Conservation (phyloP, 805 yeast species). For the Wickerhamomyces strasburgensis region DNA sequence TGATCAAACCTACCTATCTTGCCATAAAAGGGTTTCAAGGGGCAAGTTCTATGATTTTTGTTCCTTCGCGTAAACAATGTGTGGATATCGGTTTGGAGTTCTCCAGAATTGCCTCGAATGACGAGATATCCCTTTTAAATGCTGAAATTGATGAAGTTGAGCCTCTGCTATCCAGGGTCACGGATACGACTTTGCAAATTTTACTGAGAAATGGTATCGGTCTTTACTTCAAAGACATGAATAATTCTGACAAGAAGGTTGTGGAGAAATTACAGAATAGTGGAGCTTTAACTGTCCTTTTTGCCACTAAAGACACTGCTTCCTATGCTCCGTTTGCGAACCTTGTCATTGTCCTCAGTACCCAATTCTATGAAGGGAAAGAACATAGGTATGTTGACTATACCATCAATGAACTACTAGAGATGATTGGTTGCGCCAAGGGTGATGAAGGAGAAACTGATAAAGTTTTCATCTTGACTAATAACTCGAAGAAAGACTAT, state of each 20-base stretch:
- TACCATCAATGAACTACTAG: slow-evolving; percentile 55
- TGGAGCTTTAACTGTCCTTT: slow-evolving; percentile 49
- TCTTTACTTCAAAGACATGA: slow-evolving; percentile 53
- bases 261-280: slow-evolving; percentile 48
- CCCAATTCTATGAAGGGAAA: slow-evolving; percentile 64
- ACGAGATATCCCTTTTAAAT: slow-evolving; percentile 35
- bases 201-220: slow-evolving; percentile 61
- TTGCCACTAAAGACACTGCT: slow-evolving; percentile 58
- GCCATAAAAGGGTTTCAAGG: slow-evolving; percentile 32
- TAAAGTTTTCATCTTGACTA: slow-evolving; percentile 53
- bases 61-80: slow-evolving; percentile 50
- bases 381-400: slow-evolving; percentile 72
- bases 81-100: slow-evolving; percentile 47
- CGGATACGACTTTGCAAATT: slow-evolving; percentile 42
- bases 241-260: slow-evolving; percentile 42
- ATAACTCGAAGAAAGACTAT: slow-evolving; percentile 48
- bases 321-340: slow-evolving; percentile 45
- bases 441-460: slow-evolving; percentile 29
- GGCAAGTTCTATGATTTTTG: slow-evolving; percentile 45
- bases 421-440: slow-evolving; percentile 52
- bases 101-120: slow-evolving; percentile 32
- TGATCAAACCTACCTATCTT: slow-evolving; percentile 46
- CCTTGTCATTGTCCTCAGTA: slow-evolving; percentile 61
- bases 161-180: slow-evolving; percentile 38
- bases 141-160: slow-evolving; percentile 35